Base-by-base conservation (phyloP, 139 green algal genomes). In the Auxenochlorella pyrenoidosa region DNA sequence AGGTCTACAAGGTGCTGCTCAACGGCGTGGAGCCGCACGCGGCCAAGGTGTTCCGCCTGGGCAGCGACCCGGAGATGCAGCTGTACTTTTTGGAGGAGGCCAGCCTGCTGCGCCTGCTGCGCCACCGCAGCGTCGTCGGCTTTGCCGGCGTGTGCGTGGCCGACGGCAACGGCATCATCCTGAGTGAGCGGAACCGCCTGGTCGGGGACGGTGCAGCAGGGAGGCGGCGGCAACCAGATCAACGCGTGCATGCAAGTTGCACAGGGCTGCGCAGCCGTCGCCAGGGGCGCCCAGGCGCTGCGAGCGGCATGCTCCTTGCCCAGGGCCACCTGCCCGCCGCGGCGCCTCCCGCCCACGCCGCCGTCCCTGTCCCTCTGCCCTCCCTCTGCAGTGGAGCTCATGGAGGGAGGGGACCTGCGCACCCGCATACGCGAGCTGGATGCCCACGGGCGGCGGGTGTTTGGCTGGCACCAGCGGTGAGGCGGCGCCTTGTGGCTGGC, bases 1-100 rank as follows among this genome's bases (percentile, higher is more conserved):
- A 87, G 83, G 83, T 87, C 26, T 82, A 87, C 83, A 73, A 58
- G 24, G 83, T 87, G 54, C 54, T 87, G 72, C 83, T 87, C 2
- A 54, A 82, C 26, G 83, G 83, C 0, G 83, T 87, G 70, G 68
- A 87, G 71, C 83, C 83, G 12, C 83, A 82, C 30, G 83, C 83
- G 6, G 83, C 83, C 71, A 87, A 87, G 54, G 70, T 82, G 34
- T 75, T 87, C 47, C 51, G 71, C 68, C 72, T 87, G 36, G 83
- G 83, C 54, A 38, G 36, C 28, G 72, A 82, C 40, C 83, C 83
- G 0, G 28, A 63, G 71, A 38, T 59, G 12, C 83, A 87, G 70
- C 68, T 75, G 18, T 43, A 63, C 54, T 87, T 87, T 58, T 13
- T 87, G 71, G 68, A 87, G 54, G 83, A 87, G 54, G 83, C 83